phyloP scores from a whole-genome alignment of 2,329 filamentous ascomycete species.

The Periconia sp. region DNA sequence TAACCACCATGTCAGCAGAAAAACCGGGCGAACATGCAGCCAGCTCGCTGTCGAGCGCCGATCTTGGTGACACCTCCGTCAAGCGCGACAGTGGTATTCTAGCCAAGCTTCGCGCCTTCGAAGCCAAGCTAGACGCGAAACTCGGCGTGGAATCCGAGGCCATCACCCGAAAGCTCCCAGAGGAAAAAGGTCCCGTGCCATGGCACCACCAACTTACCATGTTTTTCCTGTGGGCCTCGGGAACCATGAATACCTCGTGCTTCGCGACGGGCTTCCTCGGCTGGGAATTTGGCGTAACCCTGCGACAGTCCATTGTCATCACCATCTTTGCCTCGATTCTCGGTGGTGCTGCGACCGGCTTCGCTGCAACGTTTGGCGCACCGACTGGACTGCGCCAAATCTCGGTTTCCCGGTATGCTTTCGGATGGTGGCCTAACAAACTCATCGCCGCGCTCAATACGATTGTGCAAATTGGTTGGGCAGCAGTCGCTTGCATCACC shows the following conservation, averaged over 20 bases:
- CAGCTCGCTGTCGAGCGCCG: constrained; percentile 17
- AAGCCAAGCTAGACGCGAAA: constrained; percentile 26
- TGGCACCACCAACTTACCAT: constrained; percentile 38
- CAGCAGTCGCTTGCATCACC: constrained; percentile 50
- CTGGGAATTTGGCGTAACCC: constrained; percentile 54
- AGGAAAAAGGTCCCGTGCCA: constrained; percentile 32
- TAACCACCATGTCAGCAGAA: constrained; percentile 18
- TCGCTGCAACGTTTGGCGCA: constrained; percentile 51
- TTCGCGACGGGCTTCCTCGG: constrained; percentile 52
- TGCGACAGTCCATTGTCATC: constrained; percentile 51
- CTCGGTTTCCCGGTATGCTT: constrained; percentile 53
- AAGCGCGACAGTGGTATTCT: constrained; percentile 22
- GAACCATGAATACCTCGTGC: constrained; percentile 51
- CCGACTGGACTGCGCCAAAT: constrained; percentile 53
- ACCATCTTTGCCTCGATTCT: constrained; percentile 50
- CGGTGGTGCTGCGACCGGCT: constrained; percentile 50
- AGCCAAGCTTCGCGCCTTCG: constrained; percentile 22
- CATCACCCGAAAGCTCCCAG: constrained; percentile 30
- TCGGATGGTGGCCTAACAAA: constrained; percentile 59
- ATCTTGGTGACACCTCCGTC: constrained; percentile 6
- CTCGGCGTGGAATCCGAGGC: constrained; percentile 32
- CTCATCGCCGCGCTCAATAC: constrained; percentile 55
- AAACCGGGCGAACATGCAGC: constrained; percentile 17
- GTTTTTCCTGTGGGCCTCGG: constrained; percentile 54
- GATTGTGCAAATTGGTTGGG: constrained; percentile 54